Conservation (phyloP, 2,329 filamentous ascomycete species). For the Sclerotinia sclerotiorum region DNA sequence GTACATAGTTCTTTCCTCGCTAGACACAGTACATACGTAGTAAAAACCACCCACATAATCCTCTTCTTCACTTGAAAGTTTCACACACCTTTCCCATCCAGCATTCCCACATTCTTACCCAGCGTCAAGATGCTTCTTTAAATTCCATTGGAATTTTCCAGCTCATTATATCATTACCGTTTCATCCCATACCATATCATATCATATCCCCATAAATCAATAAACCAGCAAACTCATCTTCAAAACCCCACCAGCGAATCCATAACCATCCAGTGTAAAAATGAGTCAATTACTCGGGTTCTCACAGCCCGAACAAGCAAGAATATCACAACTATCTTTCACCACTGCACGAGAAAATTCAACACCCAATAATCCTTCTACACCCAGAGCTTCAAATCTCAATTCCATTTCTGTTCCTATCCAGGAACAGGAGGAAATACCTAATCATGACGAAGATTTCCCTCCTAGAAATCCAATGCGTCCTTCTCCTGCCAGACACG, state of each 20-base stretch:
- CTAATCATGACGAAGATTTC: not conserved
- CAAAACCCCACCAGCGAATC: not conserved
- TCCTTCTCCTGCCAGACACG: not conserved
- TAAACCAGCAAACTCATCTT: not conserved
- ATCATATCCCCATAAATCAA: not conserved
- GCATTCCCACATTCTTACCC: too few relatives aligned
- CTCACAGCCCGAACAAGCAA: not conserved
- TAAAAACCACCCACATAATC: too few relatives aligned
- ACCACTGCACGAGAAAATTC: not conserved
- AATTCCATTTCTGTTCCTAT: too few relatives aligned
- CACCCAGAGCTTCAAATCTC: too few relatives aligned
- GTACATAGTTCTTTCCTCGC: too few relatives aligned
- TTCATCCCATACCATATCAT: not conserved
- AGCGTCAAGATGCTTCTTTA: too few relatives aligned
- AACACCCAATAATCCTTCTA: not conserved
- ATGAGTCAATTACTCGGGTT: not conserved
- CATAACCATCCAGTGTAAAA: not conserved
- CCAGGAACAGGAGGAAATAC: not conserved
- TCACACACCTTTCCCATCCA: too few relatives aligned
- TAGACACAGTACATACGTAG: too few relatives aligned
- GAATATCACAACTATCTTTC: not conserved
- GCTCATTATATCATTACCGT: not conserved
- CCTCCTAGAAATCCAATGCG: too few relatives aligned
- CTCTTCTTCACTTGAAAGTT: too few relatives aligned
- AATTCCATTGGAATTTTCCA: too few relatives aligned